phyloP scores from a whole-genome alignment of 805 yeast species.

The Naumovozyma castellii region DNA sequence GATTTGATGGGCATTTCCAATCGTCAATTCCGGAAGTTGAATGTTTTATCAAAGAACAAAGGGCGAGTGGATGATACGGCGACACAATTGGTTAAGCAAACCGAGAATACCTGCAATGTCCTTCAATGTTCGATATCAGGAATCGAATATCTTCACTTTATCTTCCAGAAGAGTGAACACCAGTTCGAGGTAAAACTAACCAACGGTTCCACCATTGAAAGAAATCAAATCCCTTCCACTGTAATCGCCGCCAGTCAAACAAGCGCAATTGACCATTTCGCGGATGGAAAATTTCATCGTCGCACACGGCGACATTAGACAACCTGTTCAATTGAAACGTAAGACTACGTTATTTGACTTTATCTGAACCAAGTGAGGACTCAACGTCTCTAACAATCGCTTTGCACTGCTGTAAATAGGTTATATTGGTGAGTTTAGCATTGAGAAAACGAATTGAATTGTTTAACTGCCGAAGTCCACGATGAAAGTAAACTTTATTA shows the following conservation, averaged over 20 bases:
- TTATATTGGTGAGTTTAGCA: too few relatives aligned
- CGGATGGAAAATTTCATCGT: neutral
- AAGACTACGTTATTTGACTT: too few relatives aligned
- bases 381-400: too few relatives aligned
- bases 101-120: neutral
- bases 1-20: conserved; percentile 41
- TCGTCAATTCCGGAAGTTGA: neutral
- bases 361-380: too few relatives aligned
- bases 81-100: neutral
- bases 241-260: neutral
- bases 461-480: too few relatives aligned
- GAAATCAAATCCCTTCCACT: neutral
- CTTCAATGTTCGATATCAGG: neutral
- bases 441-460: too few relatives aligned
- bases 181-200: too few relatives aligned
- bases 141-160: neutral
- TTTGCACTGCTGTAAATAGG: too few relatives aligned
- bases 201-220: too few relatives aligned
- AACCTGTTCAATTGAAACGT: too few relatives aligned
- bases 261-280: too few relatives aligned
- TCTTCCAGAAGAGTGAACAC: neutral
- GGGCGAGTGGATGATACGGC: neutral
- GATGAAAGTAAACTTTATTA: neutral
- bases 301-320: neutral
- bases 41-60: neutral